Conservation (phyloP, 169 alveolate species). For the Plasmodium malariae region DNA sequence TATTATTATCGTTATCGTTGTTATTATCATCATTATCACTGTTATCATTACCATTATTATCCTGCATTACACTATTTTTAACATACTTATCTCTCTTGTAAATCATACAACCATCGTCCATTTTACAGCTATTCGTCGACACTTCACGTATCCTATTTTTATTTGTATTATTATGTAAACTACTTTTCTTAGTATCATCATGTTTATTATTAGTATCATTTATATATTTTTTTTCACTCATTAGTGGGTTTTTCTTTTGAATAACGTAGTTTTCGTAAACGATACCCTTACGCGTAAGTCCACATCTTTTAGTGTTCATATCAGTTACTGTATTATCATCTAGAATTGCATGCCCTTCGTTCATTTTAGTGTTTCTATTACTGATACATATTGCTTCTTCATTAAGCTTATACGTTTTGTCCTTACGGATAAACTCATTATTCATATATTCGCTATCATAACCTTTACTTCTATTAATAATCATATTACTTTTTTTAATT, state of each 20-base stretch:
- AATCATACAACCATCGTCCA: conserved; percentile 12
- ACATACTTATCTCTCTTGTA: conserved; percentile 29
- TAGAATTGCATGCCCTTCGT: neutral
- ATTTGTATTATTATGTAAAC: neutral
- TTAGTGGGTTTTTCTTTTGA: neutral
- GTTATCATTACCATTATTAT: neutral
- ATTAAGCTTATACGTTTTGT: neutral
- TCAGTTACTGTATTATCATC: neutral
- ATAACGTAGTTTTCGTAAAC: conserved; percentile 9
- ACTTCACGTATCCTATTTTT: conserved; percentile 8
- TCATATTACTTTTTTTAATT: neutral
- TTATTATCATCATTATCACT: neutral
- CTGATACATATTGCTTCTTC: neutral
- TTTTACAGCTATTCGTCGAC: neutral
- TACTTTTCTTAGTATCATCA: neutral
- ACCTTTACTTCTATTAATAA: conserved; percentile 10
- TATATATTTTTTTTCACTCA: neutral
- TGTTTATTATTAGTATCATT: neutral
- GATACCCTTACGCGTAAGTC: neutral
- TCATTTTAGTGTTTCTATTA: neutral
- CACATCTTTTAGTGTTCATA: conserved; percentile 1
- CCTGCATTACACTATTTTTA: neutral
- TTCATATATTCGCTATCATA: neutral
- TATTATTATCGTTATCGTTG: too few relatives aligned
- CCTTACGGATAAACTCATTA: neutral